A percentile compares a stretch with the other conserved stretches of the same genome.
Evolutionary conservation across 495 filamentous ascomycete species (phyloP).

Genomic region (Penicillium maclennaniae): DNA sequence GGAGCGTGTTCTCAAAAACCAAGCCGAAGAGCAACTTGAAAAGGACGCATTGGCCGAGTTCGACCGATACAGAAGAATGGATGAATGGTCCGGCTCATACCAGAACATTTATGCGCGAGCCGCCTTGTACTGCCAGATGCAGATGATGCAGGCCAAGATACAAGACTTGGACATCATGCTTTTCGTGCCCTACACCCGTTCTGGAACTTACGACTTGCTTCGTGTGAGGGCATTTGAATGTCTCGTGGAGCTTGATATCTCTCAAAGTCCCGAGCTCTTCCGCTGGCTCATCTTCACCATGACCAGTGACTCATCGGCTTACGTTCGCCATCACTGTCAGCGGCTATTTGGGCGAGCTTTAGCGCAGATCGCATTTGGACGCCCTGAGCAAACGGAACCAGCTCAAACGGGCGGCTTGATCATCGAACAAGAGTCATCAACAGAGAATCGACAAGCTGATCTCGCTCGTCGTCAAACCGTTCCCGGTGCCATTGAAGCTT

Average conservation of each 20-base stretch:
- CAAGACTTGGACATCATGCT: constrained; percentile 58
- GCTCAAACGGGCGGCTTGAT: constrained; percentile 60
- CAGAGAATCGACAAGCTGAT: constrained; percentile 63
- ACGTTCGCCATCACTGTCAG: constrained; percentile 67
- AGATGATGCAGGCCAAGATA: constrained; percentile 67
- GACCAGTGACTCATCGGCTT: constrained; percentile 75
- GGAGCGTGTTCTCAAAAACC: constrained; percentile 47
- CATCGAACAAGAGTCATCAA: constrained; percentile 71
- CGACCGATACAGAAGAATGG: constrained; percentile 83
- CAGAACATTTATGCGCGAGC: constrained; percentile 87
- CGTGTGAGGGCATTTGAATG: constrained; percentile 80
- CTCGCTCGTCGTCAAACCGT: constrained; percentile 73
- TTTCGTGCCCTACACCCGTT: constrained; percentile 76
- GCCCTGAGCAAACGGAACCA: constrained; percentile 31
- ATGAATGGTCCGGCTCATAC: constrained; percentile 88
- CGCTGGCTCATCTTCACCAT: constrained; percentile 67
- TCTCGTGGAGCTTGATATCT: constrained; percentile 72
- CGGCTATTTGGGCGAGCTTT: constrained; percentile 65
- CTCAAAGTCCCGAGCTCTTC: constrained; percentile 58
- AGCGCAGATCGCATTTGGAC: constrained; percentile 76
- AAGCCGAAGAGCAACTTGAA: constrained; percentile 60
- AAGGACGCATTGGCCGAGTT: constrained; percentile 76
- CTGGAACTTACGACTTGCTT: constrained; percentile 73
- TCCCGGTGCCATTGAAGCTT: constrained; percentile 65
- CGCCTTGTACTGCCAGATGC: constrained; percentile 72